Base-by-base conservation (phyloP, 805 yeast species). In the Lachancea sp. region DNA sequence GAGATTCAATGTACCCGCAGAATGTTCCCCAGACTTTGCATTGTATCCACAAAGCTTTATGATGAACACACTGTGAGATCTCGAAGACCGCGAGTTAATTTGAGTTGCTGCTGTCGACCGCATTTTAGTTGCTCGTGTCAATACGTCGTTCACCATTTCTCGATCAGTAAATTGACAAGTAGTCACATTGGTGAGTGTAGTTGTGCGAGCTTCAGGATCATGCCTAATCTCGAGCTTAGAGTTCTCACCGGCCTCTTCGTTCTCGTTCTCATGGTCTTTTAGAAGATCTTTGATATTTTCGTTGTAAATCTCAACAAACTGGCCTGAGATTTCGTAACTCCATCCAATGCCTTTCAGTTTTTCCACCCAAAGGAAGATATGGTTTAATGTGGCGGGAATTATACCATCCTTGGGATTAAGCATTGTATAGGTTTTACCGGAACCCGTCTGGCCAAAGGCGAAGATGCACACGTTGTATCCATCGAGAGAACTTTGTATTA, bases 361-460 rank as follows among this genome's bases (percentile, higher is more conserved):
- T 0, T 65, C 56, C 3, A 78, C 71, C 39, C 78, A 74, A 4
- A 71, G 62, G 54, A 87, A 87, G 4, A 90, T 81, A 51, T 80
- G 83, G 12, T 66, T 60, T 11, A 89, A 71, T 0, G 96, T 83
- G 13, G 75, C 68, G 1, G 95, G 87, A 24, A 88, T 86, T 68
- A 90, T 76, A 12, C 98, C 97, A 53, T 81, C 82, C 1, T 61
- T 53, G 0, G 74, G 64, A 19, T 71, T 65, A 2, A 88, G 74
- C 97, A 90, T 92, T 0, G 98, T 92, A 58, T 64, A 80, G 0
- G 97, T 90, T 58, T 90, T 90, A 3, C 98, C 98, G 0, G 97
- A 82, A 0, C 92, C 96, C 0, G 98, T 92, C 61, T 90, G 98
- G 1, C 98, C 98, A 59, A 92, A 90, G 0, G 97, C 95, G 66